A percentile compares a stretch with the other conserved stretches of the same genome.
These are phyloP conservation scores for Oenanthe javanica DNA, from an alignment of 140 eudicot genomes.

Conservation along the genomic window DNA sequence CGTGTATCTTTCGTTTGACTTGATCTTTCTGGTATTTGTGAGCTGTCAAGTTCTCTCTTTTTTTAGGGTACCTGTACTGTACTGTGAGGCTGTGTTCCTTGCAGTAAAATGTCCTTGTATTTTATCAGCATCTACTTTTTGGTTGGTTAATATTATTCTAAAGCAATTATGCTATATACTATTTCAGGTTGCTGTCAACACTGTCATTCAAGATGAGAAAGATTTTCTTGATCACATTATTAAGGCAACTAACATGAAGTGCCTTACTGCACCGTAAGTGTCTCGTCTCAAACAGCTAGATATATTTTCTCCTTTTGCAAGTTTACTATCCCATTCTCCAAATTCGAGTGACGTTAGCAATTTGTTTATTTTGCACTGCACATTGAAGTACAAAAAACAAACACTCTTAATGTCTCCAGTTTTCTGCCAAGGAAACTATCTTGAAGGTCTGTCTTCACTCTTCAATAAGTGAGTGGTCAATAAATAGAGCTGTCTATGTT, in stretches of 20 bases:
- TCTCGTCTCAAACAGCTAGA: neutral
- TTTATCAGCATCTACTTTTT: too few relatives aligned
- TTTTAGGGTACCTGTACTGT: neutral
- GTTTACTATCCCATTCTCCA: neutral
- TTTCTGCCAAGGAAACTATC: too few relatives aligned
- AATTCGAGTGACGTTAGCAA: too few relatives aligned
- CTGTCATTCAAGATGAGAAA: conserved; percentile 4
- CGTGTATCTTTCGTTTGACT: neutral
- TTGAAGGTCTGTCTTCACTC: too few relatives aligned
- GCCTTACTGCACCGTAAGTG: conserved; percentile 12
- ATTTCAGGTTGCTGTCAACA: conserved; percentile 11
- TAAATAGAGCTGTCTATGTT: too few relatives aligned
- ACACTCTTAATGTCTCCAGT: too few relatives aligned
- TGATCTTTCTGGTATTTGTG: neutral
- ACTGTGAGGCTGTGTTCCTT: too few relatives aligned
- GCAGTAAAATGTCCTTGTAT: too few relatives aligned
- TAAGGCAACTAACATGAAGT: conserved; percentile 8
- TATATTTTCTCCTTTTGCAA: neutral
- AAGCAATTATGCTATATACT: neutral
- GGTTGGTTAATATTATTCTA: too few relatives aligned
- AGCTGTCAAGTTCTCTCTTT: neutral
- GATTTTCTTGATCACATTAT: conserved; percentile 10
- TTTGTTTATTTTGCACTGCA: too few relatives aligned
- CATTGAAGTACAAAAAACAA: too few relatives aligned
- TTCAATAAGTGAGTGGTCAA: too few relatives aligned